Conservation (phyloP, 805 yeast species). For the Saccharomycopsis vini region DNA sequence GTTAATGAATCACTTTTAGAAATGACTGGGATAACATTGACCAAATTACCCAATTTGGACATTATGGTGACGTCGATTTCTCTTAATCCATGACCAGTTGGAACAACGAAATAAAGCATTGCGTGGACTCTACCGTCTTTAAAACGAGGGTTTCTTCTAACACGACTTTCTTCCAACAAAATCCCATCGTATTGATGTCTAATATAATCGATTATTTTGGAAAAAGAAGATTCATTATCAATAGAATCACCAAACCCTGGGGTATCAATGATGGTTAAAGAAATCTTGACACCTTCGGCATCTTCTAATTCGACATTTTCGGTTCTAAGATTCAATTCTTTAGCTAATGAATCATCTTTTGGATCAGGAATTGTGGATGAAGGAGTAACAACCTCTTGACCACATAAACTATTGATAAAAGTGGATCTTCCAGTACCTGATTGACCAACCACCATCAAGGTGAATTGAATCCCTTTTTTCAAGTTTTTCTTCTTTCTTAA, state of each 20-base stretch:
- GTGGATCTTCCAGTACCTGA: conserved; percentile 89
- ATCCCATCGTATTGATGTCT: conserved; percentile 81
- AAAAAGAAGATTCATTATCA: conserved; percentile 60
- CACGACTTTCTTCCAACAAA: conserved; percentile 68
- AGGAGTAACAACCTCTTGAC: conserved; percentile 72
- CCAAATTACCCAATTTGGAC: conserved; percentile 69
- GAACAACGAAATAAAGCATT: conserved; percentile 66
- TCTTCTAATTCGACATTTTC: conserved; percentile 81
- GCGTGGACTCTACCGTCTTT: conserved; percentile 78
- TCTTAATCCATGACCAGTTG: conserved; percentile 76
- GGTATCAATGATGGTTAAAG: conserved; percentile 67
- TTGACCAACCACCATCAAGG: conserved; percentile 80
- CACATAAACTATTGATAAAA: conserved; percentile 83
- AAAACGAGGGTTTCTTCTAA: conserved; percentile 77
- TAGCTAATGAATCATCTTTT: conserved; percentile 42
- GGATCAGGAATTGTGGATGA: conserved; percentile 48
- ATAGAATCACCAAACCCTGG: conserved; percentile 76
- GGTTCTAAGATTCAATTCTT: conserved; percentile 58
- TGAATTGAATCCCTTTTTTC: conserved; percentile 78
- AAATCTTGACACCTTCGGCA: conserved; percentile 76
- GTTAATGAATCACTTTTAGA: conserved; percentile 83
- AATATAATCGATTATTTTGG: conserved; percentile 64
- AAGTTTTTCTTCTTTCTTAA: conserved; percentile 68
- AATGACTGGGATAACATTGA: conserved; percentile 78
- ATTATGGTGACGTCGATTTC: conserved; percentile 72